Evolutionary conservation across 1,284 basidiomycete genomes (phyloP).

Genomic region (Microbotryum saponariae): DNA sequence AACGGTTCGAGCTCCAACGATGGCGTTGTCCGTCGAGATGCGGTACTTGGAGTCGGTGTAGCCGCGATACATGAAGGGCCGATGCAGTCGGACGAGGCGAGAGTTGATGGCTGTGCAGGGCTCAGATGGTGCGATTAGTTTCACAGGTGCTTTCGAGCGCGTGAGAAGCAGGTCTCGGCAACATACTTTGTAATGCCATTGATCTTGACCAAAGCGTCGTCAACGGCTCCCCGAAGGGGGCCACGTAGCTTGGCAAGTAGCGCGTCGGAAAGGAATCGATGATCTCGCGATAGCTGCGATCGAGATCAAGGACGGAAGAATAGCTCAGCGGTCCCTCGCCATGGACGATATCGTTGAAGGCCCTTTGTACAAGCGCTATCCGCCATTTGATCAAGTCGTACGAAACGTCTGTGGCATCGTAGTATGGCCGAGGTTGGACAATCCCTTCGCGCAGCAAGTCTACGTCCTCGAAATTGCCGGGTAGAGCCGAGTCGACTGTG

Average conservation of each 20-base stretch:
- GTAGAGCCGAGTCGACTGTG: constrained; percentile 18
- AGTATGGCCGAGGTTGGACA: constrained; percentile 5
- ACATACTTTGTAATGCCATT: constrained; percentile 10
- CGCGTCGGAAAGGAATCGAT: constrained; percentile 6
- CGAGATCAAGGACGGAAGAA: constrained; percentile 18
- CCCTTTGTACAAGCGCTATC: constrained; percentile 7
- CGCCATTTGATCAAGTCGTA: constrained; percentile 19
- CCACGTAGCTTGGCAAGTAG: constrained; percentile 15
- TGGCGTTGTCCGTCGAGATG: constrained; percentile 18
- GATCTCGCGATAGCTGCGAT: constrained; percentile 13
- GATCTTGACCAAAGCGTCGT: constrained; percentile 13
- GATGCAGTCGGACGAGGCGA: constrained; percentile 27
- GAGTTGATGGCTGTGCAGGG: constrained; percentile 14
- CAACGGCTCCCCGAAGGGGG: constrained; percentile 17
- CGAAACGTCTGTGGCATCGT: constrained; percentile 13
- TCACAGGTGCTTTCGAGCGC: background rate
- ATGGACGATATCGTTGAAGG: constrained; percentile 9
- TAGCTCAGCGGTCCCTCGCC: constrained; percentile 21
- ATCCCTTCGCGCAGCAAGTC: constrained; percentile 16
- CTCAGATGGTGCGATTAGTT: background rate
- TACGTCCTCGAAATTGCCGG: constrained; percentile 26
- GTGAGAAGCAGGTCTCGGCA: background rate
- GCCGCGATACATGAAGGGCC: constrained; percentile 27
- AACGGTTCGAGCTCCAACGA: constrained; percentile 14
- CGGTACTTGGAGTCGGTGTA: constrained; percentile 24